phyloP scores from a whole-genome alignment of 2,329 filamentous ascomycete genomes.

The Alternaria solani region DNA sequence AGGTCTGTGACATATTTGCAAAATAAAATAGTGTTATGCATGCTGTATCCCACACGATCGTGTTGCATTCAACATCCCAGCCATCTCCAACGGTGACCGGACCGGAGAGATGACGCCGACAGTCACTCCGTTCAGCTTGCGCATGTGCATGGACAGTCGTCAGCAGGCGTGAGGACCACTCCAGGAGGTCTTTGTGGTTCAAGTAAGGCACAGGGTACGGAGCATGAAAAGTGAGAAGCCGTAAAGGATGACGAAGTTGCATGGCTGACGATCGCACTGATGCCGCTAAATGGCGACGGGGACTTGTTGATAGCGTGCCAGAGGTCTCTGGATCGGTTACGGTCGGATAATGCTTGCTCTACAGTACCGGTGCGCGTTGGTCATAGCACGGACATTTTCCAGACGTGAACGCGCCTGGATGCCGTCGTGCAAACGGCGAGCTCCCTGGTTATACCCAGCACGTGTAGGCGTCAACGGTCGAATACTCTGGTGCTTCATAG shows the following conservation, averaged over 20 bases:
- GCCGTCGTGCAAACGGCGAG: constrained; percentile 10
- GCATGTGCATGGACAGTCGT: background rate
- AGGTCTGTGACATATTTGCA: constrained; percentile 11
- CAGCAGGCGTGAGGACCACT: background rate
- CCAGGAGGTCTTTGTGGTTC: background rate
- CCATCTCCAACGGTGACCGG: constrained; percentile 7
- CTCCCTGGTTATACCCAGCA: constrained; percentile 9
- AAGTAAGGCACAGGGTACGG: background rate
- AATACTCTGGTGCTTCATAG: constrained; percentile 7
- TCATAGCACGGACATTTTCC: constrained; percentile 11
- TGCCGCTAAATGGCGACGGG: constrained; percentile 26
- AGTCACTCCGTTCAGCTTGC: background rate
- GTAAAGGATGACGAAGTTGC: constrained; percentile 2
- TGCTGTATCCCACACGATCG: constrained; percentile 21
- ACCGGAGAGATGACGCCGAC: constrained; percentile 15
- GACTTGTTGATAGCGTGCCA: constrained; percentile 32
- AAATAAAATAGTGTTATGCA: constrained; percentile 25
- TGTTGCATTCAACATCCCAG: constrained; percentile 20
- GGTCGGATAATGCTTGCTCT: constrained; percentile 22
- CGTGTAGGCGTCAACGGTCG: constrained; percentile 15
- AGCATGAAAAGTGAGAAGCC: background rate
- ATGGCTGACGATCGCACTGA: constrained; percentile 6
- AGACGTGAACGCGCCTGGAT: constrained; percentile 11
- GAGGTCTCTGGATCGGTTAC: constrained; percentile 22
- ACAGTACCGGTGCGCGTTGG: constrained; percentile 28